Percentiles rank a stretch among this genome's conserved stretches.
Conservation (phyloP, 805 yeast species). For the Millerozyma acaciae region DNA sequence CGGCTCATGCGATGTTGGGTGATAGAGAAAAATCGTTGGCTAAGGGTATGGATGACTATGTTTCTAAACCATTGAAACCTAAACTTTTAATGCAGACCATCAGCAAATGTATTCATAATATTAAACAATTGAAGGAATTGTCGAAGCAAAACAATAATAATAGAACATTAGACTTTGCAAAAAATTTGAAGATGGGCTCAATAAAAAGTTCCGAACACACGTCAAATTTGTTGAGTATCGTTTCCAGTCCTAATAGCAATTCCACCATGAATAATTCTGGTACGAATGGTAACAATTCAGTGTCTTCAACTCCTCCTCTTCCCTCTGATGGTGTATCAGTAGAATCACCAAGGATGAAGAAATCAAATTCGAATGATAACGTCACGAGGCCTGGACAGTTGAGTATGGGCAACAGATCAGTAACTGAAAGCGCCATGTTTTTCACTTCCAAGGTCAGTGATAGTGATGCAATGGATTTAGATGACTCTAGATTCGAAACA, state of each 20-base stretch:
- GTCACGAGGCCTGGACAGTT: constrained; percentile 29
- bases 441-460: constrained; percentile 9
- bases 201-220: constrained; percentile 19
- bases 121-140: constrained; percentile 57
- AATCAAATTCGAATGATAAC: constrained; percentile 29
- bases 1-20: constrained; percentile 94
- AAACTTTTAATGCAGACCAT: constrained; percentile 79
- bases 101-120: constrained; percentile 73
- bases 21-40: constrained; percentile 83
- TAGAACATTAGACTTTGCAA: constrained; percentile 44
- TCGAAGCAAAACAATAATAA: constrained; percentile 45
- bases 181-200: constrained; percentile 36
- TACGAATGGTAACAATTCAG: constrained; percentile 7
- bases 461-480: constrained; percentile 15
- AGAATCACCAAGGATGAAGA: constrained; percentile 20
- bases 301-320: constrained; percentile 14
- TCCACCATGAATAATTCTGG: constrained; percentile 3
- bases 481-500: constrained; percentile 8
- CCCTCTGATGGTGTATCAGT: constrained; percentile 10
- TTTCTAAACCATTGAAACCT: constrained; percentile 85
- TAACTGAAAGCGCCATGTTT: constrained; percentile 29
- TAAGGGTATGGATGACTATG: constrained; percentile 90
- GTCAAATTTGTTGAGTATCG: constrained; percentile 12
- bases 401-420: constrained; percentile 26
- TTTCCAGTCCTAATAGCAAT: constrained; percentile 13